Evolutionary conservation across 78 protist species (phyloP).

Genomic region (Tieghemostelium lacteum): DNA sequence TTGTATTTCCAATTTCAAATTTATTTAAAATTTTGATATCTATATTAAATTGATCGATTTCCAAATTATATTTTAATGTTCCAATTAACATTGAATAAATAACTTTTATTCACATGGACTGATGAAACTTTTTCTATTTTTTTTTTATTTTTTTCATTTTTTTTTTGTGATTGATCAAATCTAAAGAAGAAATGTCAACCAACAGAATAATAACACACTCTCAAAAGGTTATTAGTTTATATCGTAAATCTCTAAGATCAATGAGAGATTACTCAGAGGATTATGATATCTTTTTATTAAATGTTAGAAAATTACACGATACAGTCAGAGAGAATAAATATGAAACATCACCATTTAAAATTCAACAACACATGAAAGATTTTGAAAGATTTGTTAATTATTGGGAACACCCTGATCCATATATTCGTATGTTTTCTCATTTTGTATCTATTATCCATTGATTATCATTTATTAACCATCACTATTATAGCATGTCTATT

Average conservation of each 20-base stretch:
- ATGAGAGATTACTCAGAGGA: conserved; percentile 78
- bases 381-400: conserved; percentile 32
- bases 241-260: conserved; percentile 41
- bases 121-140: too few species aligned
- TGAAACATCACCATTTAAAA: conserved; percentile 55
- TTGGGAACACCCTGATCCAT: conserved; percentile 80
- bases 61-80: too few species aligned
- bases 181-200: not conserved
- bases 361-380: conserved; percentile 46
- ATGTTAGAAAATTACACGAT: conserved; percentile 30
- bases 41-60: too few species aligned
- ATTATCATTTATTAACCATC: not conserved
- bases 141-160: too few species aligned
- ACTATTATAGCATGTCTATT: conserved; percentile 51
- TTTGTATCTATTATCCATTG: not conserved
- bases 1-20: too few species aligned
- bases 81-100: too few species aligned
- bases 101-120: too few species aligned
- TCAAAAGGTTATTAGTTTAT: conserved; percentile 71
- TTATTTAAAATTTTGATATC: too few species aligned
- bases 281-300: conserved; percentile 52
- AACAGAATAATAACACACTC: conserved; percentile 35
- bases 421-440: conserved; percentile 61
- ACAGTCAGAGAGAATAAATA: conserved; percentile 15
- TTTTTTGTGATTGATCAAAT: too few species aligned